Evolutionary conservation across 2,329 filamentous ascomycete genomes (phyloP), one percentile per base, ranked within the genome.

Genomic region (Coniochaeta prunicola): DNA sequence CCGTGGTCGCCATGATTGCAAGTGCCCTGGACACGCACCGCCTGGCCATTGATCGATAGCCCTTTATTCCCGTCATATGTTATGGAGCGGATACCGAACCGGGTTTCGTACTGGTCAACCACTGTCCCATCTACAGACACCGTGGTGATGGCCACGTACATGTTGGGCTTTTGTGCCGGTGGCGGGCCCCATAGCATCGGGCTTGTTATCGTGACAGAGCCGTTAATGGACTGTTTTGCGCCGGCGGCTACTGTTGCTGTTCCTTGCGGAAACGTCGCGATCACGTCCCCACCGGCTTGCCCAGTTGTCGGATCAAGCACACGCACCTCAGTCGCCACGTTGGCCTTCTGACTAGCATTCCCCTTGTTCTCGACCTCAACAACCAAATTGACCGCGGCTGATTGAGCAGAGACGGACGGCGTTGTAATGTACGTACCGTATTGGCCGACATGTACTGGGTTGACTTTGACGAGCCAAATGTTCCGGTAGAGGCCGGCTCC

Each of bases 401-500:
- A 74, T 7, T 73, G 59, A 0, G 68, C 61, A 2, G 81, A 79
- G 0, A 83, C 74, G 3, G 69, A 63, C 13, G 68, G 73, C 6
- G 80, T 75, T 0, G 75, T 79, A 59, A 83, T 70, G 55, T 72
- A 77, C 0, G 79, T 82, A 4, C 80, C 81, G 53, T 70, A 79
- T 48, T 83, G 77, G 7, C 67, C 75, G 2, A 84, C 74, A 60
- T 82, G 80, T 0, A 73, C 69, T 1, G 72, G 65, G 36, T 76
- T 67, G 12, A 76, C 75, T 59, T 77, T 82, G 40, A 76, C 74
- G 17, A 84, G 71, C 80, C 80, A 84, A 4, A 83, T 71, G 59
- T 81, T 81, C 1, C 80, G 75, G 64, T 83, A 83, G 13, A 83
- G 69, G 1, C 80, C 80, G 15, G 70, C 80, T 12, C 80, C 80